Evolutionary conservation across 129 eudicot genomes (phyloP).

Genomic region (Glebionis coronaria): DNA sequence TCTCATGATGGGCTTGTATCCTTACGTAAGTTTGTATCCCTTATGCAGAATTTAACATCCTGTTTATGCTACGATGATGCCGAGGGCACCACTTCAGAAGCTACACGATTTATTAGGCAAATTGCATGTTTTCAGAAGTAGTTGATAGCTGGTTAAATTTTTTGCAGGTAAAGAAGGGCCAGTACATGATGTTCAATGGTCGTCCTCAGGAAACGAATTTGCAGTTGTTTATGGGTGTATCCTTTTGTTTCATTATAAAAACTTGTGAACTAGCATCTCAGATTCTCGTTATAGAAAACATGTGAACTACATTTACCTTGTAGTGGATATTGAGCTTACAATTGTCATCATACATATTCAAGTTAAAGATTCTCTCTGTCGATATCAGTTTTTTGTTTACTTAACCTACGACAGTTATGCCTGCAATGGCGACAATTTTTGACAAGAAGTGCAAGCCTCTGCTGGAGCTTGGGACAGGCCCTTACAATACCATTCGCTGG

Average conservation of each 20-base stretch:
- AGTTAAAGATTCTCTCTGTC: neutral
- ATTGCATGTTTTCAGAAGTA: neutral
- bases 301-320: too few relatives aligned
- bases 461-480: conserved; percentile 90
- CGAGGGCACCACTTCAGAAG: neutral
- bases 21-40: conserved; percentile 53
- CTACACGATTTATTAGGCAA: conserved; percentile 1
- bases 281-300: too few relatives aligned
- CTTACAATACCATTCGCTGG: conserved; percentile 93
- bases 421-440: conserved; percentile 90
- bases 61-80: conserved; percentile 6
- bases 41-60: conserved; percentile 1
- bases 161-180: conserved; percentile 95
- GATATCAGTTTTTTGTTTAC: conserved; percentile 30
- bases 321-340: too few relatives aligned
- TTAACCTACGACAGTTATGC: conserved; percentile 77
- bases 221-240: conserved; percentile 98
- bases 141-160: conserved; percentile 12
- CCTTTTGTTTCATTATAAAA: conserved; percentile 35
- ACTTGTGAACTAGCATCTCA: neutral
- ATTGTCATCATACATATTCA: too few relatives aligned
- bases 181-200: conserved; percentile 99
- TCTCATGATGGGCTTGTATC: conserved; percentile 81
- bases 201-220: conserved; percentile 81
- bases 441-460: conserved; percentile 90